phyloP scores from a whole-genome alignment of 148 eudicot species.

The Cornus suecica region DNA sequence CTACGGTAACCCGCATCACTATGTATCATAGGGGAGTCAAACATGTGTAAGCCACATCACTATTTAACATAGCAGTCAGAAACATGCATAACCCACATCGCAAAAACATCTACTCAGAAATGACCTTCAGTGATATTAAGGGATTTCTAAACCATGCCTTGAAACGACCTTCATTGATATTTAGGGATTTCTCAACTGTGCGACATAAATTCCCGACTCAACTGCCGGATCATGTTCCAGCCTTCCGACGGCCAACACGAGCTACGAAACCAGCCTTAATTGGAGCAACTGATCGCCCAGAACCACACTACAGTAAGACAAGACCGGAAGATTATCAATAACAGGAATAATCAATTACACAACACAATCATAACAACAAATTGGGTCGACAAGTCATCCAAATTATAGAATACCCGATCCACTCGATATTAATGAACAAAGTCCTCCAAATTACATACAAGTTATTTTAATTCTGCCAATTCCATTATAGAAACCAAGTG shows the following conservation, averaged over 20 bases:
- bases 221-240: slow-evolving; percentile 29
- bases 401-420: not conserved
- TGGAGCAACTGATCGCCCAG: slow-evolving; percentile 63
- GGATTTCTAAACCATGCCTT: not conserved
- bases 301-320: slow-evolving; percentile 51
- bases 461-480: too few species aligned
- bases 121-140: not conserved
- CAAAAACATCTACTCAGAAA: not conserved
- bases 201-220: not conserved
- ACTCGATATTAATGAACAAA: not conserved
- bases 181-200: not conserved
- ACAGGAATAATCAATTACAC: not conserved
- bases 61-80: not conserved
- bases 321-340: not conserved
- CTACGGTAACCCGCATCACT: too few species aligned
- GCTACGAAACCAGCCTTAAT: slow-evolving; percentile 55
- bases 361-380: not conserved
- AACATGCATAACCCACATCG: not conserved
- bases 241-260: slow-evolving; percentile 53
- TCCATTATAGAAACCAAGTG: not conserved
- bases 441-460: not conserved
- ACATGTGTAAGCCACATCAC: too few species aligned
- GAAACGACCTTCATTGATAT: not conserved
- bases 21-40: too few species aligned
- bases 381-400: not conserved